Base-by-base conservation (phyloP, 2,329 filamentous ascomycete genomes). In the Botrytis porri region DNA sequence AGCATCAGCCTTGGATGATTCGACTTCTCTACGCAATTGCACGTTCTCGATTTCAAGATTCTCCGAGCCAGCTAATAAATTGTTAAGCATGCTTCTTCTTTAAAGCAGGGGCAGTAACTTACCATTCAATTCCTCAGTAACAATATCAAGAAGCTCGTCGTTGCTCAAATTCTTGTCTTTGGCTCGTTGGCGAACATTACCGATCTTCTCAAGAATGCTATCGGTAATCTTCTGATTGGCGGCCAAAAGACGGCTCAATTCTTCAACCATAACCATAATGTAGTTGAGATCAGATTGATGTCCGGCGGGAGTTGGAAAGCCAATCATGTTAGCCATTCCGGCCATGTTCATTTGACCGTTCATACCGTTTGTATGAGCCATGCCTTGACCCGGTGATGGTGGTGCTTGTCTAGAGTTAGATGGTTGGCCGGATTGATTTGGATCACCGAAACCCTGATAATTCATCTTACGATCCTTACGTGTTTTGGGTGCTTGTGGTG, bases 271-370 rank as follows among this genome's bases (percentile, higher is more conserved):
- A 76, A 85, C 84, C 79, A 91, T 90, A 78, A 92, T 90, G 81
- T 90, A 89, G 79, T 90, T 90, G 74, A 92, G 85, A 81, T 92
- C 89, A 70, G 89, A 87, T 81, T 91, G 89, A 80, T 92, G 89
- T 65, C 89, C 89, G 29, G 89, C 89, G n/a, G 89, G 89, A 25
- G 88, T 89, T 22, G 89, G 88, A 59, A 80, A 79, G 10, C 80
- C 80, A 60, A 78, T 74, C 76, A 79, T 78, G 22, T 76, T 76
- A 43, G 75, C 84, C 65, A 79, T 78, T 18, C 77, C 77, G 32
- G 75, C 84, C 65, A 85, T 84, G 73, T 86, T 85, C 74, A 84
- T 84, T 43, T 78, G 76, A 64, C 77, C 77, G 65, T 79, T 81
- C 73, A 79, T 78, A 41, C 80, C 80, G 69, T 81, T 81, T 8